Evolutionary conservation across 495 filamentous ascomycete genomes (phyloP).

Genomic region (Aspergillus bertholletiae): DNA sequence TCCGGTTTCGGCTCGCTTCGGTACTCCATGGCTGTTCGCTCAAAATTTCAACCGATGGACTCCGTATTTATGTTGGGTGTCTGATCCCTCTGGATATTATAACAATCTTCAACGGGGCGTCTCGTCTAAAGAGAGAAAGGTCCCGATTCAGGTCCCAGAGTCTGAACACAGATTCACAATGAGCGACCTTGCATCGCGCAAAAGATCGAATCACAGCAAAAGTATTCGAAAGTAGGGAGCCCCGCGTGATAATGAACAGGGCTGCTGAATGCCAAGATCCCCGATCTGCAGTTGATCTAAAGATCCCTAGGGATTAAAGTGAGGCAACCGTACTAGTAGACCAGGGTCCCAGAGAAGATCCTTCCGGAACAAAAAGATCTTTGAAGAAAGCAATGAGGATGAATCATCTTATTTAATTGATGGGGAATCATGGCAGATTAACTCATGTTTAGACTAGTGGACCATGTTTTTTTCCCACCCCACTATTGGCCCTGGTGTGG

Average conservation of each 20-base stretch:
- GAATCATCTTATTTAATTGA: neutral
- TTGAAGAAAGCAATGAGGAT: neutral
- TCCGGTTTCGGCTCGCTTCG: constrained; percentile 12
- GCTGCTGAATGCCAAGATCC: neutral
- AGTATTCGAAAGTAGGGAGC: neutral
- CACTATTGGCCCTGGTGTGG: neutral
- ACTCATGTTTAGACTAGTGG: neutral
- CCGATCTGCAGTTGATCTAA: neutral
- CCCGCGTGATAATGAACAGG: neutral
- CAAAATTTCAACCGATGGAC: neutral
- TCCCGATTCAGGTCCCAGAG: neutral
- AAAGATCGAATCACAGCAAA: neutral
- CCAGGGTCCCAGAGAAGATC: neutral
- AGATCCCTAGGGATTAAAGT: neutral
- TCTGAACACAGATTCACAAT: neutral
- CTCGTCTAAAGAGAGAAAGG: neutral
- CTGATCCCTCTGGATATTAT: no score
- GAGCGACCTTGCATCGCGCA: neutral
- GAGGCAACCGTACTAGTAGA: neutral
- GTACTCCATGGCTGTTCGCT: constrained; percentile 2
- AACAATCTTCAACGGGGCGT: neutral
- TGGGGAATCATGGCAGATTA: neutral
- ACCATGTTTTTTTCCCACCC: neutral
- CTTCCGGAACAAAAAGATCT: neutral
- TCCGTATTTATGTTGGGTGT: neutral